Base-by-base conservation (phyloP, 805 yeast species). In the Candida piceae region DNA sequence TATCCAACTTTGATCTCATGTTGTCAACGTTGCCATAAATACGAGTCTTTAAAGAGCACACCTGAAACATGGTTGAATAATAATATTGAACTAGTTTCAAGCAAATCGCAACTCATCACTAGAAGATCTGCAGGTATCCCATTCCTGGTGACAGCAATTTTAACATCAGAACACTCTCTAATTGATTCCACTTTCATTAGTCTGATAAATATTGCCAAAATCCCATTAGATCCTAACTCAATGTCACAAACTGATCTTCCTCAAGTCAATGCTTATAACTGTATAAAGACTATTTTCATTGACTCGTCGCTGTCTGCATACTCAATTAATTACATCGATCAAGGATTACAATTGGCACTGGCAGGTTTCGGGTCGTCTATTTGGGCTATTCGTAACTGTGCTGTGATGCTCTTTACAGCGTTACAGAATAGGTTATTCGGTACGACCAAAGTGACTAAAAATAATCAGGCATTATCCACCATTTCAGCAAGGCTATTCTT, bases 101-200 rank as follows among this genome's bases (percentile, higher is more conserved):
- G 66, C 1, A 76, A 72, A 48, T 67, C 82, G 0, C 89, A 86
- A 49, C 72, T 74, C 31, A 82, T 89, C 35, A 84, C 95, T 0
- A 72, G 97, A 55, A 69, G 97, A 45, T 88, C 97, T 1, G 97
- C 96, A 3, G 97, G 97, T 0, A 60, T 93, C 13, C 97, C 97
- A 2, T 81, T 66, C 49, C 63, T 90, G 35, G 67, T 90, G 11
- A 73, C 93, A 1, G 93, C 84, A 1, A 73, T 86, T 13, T 64
- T 89, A n/a, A 66, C 76, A 1, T 74, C 87, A 0, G 32, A 54
- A 16, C 45, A 46, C n/a, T 69, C 64, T 22, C 53, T 80, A 17
- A 57, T 84, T 31, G 56, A 60, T 4, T 39, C 53, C 7, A 74
- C 94, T 0, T 73, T 86, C 47, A 59, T 63, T 1, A 51, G 62